phyloP scores from a whole-genome alignment of 2,329 filamentous ascomycete genomes.

The Colletotrichum karsti region DNA sequence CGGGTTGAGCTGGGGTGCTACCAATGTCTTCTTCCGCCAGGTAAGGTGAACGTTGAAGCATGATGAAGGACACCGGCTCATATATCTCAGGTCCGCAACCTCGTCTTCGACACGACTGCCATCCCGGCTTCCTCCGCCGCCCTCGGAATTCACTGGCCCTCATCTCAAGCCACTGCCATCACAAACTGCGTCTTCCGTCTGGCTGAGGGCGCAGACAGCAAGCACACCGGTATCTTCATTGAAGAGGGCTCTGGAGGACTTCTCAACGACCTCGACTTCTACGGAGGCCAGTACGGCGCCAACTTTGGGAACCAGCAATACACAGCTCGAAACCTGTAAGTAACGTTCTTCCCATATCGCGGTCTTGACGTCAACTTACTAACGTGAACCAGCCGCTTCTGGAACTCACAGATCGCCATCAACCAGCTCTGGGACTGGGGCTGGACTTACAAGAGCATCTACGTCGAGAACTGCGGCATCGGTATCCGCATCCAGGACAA shows the following conservation, averaged over 20 bases:
- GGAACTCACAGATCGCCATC: constrained; percentile 71
- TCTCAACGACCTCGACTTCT: constrained; percentile 75
- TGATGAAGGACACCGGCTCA: fast-evolving
- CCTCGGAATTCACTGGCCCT: constrained; percentile 73
- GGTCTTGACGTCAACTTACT: fast-evolving
- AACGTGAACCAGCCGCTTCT: constrained; percentile 58
- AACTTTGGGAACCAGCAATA: constrained; percentile 75
- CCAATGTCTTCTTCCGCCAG: constrained; percentile 68
- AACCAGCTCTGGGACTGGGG: constrained; percentile 81
- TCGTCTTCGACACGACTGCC: constrained; percentile 62
- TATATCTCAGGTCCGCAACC: constrained; percentile 48
- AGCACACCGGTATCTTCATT: constrained; percentile 68
- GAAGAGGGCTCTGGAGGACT: constrained; percentile 73
- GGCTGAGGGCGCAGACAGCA: constrained; percentile 52
- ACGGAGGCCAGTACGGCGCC: constrained; percentile 71
- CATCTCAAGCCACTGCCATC: constrained; percentile 69
- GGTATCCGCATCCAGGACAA: constrained; percentile 73
- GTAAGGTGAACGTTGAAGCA: constrained; percentile 35
- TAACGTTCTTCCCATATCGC: neutral
- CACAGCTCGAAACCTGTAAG: constrained; percentile 68
- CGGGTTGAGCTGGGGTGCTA: constrained; percentile 58
- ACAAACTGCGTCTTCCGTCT: constrained; percentile 67
- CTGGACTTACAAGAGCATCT: constrained; percentile 76
- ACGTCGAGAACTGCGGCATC: constrained; percentile 69
- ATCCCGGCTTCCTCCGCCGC: constrained; percentile 54